A percentile compares a stretch with the other conserved stretches of the same genome.
Evolutionary conservation across 2,329 filamentous ascomycete genomes (phyloP).

Genomic region (Paracorniculantispora psalliotae): DNA sequence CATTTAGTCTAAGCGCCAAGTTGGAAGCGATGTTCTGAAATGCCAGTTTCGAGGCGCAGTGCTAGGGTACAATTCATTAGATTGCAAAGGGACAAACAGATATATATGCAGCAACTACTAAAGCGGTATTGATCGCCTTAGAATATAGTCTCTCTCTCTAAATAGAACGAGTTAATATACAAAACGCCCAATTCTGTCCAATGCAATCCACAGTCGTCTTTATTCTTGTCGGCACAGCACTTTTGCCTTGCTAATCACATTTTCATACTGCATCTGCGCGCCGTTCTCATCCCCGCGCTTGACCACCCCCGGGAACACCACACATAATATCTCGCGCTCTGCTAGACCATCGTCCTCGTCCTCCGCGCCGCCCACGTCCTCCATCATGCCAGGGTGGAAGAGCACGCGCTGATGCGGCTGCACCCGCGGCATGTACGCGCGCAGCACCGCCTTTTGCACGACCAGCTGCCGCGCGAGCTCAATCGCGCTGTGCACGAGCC

Average conservation of each 20-base stretch:
- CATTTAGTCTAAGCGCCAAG: too few species aligned
- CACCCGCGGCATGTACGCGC: conserved; percentile 50
- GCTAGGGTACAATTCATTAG: too few species aligned
- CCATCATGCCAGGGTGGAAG: conserved; percentile 59
- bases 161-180: too few species aligned
- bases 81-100: too few species aligned
- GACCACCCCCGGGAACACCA: conserved; percentile 59
- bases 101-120: too few species aligned
- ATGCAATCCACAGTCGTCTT: too few species aligned
- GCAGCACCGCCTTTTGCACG: conserved; percentile 55
- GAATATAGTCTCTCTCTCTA: too few species aligned
- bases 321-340: conserved; percentile 52
- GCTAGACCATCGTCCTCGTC: conserved; percentile 43
- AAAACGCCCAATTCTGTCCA: too few species aligned
- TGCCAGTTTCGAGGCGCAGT: too few species aligned
- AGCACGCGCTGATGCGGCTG: conserved; percentile 47
- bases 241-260: conserved; percentile 61
- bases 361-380: conserved; percentile 59
- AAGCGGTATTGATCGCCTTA: too few species aligned
- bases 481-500: conserved; percentile 48
- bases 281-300: conserved; percentile 63
- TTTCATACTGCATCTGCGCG: conserved; percentile 54
- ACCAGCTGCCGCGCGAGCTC: conserved; percentile 52
- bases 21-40: too few species aligned
- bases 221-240: conserved; percentile 52